Evolutionary conservation across 2,329 filamentous ascomycete species (phyloP), one percentile per base, ranked within the genome.

Genomic region (Beauveria sp.): DNA sequence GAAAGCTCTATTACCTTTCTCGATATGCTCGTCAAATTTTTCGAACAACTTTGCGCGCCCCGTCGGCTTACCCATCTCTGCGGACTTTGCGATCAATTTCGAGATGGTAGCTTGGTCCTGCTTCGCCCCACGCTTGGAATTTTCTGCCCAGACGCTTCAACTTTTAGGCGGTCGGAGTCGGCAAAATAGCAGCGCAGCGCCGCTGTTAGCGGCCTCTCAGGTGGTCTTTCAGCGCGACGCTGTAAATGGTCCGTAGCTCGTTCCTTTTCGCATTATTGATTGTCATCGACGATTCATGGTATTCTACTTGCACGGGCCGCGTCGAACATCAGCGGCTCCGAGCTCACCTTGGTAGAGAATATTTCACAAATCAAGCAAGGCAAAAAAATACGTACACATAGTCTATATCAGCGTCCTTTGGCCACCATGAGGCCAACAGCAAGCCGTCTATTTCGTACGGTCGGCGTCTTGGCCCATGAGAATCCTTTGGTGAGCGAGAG

Each of bases 401-500:
- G 48, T 14, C 6, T 28, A 16, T 43, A 10, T 60, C 18, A 9
- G n/a, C 12, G 38, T 45, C 4, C 12, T 24, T n/a, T 10, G 24
- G 18, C 20, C 14, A 34, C 18, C 6, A 80, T 80, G 77, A 75
- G 73, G 28, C 63, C 72, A 60, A 73, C 75, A 40, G 58, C 71
- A 31, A 63, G 69, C 18, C 75, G 73, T 7, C 69, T 79, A 46
- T 75, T 78, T 54, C 74, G 71, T 52, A 64, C 65, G 20, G 48
- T 68, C 20, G 67, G 67, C 38, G 65, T 69, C 55, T 66, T 75
- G 2, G 68, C 69, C 45, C 93, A 97, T 87, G 93, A 96, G 67
- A 97, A 96, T 67, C 93, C 93, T 4, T 75, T 96, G 71, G 93
- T 96, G 77, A 69, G 78, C 68, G 64, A 43, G 6, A 9, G 14